A percentile compares a stretch with the other conserved stretches of the same genome.
Conservation (phyloP, 2,329 filamentous ascomycete genomes). For the Tolypocladium album region DNA sequence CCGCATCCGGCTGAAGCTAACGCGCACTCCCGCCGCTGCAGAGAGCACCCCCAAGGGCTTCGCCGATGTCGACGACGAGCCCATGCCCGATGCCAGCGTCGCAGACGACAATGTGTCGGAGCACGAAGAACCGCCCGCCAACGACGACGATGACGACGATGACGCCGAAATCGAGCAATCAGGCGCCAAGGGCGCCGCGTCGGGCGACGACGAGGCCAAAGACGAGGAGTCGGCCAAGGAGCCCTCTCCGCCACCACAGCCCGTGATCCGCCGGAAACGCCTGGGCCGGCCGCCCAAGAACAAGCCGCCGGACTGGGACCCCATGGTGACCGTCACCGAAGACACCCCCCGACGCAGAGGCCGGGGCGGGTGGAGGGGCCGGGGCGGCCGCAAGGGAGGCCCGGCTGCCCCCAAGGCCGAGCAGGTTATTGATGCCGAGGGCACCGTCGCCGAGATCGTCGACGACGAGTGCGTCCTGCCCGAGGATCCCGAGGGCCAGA, state of each 20-base stretch:
- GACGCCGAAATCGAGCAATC: conserved; percentile 21
- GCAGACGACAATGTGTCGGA: conserved; percentile 8
- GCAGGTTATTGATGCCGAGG: conserved; percentile 86
- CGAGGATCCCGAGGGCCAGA: conserved; percentile 78
- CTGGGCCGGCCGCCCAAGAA: conserved; percentile 84
- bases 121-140: conserved; percentile 5
- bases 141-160: conserved; percentile 18
- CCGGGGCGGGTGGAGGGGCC: conserved; percentile 60
- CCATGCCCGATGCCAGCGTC: conserved; percentile 22
- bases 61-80: conserved; percentile 28
- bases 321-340: conserved; percentile 43
- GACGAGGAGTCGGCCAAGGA: conserved; percentile 38
- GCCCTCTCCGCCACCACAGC: conserved; percentile 44
- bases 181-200: conserved; percentile 35
- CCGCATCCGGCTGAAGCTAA: conserved; percentile 22
- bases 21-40: conserved; percentile 17
- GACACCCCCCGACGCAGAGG: conserved; percentile 54
- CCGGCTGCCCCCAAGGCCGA: conserved; percentile 67
- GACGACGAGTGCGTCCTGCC: conserved; percentile 87
- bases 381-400: conserved; percentile 56
- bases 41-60: conserved; percentile 32
- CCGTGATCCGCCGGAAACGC: conserved; percentile 62
- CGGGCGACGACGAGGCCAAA: conserved; percentile 24
- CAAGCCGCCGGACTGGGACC: conserved; percentile 68
- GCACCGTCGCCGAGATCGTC: conserved; percentile 80